Percentiles rank a stretch among this genome's conserved stretches.
phyloP scores from a whole-genome alignment of 1,139 yeast genomes.

The Eremothecium sinecaudum region DNA sequence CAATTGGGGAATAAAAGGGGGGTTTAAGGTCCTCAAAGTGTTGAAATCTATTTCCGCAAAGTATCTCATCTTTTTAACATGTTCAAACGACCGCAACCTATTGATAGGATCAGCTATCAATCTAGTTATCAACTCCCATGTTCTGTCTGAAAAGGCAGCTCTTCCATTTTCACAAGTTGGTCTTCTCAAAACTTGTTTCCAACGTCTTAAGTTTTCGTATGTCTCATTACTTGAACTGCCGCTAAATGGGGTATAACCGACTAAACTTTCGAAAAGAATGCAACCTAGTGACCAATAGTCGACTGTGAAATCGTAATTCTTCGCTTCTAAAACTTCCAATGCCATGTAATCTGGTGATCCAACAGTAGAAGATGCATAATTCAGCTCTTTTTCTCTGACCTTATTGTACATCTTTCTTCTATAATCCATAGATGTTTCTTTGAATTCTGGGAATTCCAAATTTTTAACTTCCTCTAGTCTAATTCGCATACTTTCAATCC shows the following conservation, averaged over 20 bases:
- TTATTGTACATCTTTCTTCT: constrained; percentile 79
- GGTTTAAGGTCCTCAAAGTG: constrained; percentile 54
- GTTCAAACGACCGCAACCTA: constrained; percentile 69
- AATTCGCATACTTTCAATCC: constrained; percentile 87
- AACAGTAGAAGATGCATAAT: constrained; percentile 88
- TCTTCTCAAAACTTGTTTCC: constrained; percentile 81
- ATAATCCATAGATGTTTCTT: constrained; percentile 71
- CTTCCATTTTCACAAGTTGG: constrained; percentile 91
- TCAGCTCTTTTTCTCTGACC: constrained; percentile 53
- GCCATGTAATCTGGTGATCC: constrained; percentile 99
- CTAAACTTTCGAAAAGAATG: constrained; percentile 81
- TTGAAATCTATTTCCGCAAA: constrained; percentile 80
- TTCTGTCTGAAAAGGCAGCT: constrained; percentile 87
- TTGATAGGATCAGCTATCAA: constrained; percentile 72
- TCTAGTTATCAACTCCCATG: constrained; percentile 81
- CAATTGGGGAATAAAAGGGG: constrained; percentile 94
- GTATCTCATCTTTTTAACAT: constrained; percentile 69
- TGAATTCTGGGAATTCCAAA: constrained; percentile 48
- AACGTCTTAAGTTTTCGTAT: constrained; percentile 82
- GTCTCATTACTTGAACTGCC: constrained; percentile 93
- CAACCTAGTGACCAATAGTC: constrained; percentile 99
- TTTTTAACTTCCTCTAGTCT: constrained; percentile 75
- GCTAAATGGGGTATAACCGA: constrained; percentile 95
- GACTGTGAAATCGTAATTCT: constrained; percentile 86
- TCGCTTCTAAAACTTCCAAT: constrained; percentile 89